Conservation (phyloP, 306 rosid genomes). For the Astragalus glycyphyllos region DNA sequence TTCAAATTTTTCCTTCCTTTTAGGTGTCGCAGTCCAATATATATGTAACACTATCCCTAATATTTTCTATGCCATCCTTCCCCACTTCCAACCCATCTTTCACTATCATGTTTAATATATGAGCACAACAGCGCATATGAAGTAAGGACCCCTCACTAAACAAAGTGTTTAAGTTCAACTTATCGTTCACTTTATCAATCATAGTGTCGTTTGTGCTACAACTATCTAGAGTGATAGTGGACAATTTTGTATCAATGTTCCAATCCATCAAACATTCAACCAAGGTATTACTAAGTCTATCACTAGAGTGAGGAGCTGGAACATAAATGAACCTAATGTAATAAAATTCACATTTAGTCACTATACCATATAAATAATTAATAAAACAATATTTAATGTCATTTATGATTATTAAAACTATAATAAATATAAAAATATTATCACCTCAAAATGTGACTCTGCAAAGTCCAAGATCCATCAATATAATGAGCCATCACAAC, state of each 20-base stretch:
- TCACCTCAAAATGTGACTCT: not conserved
- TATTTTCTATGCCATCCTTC: not conserved
- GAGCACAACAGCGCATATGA: not conserved
- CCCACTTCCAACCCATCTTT: not conserved
- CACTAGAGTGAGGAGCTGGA: too few relatives aligned
- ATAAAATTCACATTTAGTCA: too few relatives aligned
- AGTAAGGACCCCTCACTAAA: not conserved
- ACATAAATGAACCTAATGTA: too few relatives aligned
- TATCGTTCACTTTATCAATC: not conserved
- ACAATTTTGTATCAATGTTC: not conserved
- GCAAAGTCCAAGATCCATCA: not conserved
- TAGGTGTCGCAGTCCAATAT: not conserved
- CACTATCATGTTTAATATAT: not conserved
- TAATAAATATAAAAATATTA: too few relatives aligned
- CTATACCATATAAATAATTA: too few relatives aligned
- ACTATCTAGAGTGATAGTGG: not conserved
- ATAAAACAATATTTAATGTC: too few relatives aligned
- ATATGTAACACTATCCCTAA: not conserved
- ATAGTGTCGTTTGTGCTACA: not conserved
- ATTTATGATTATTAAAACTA: too few relatives aligned
- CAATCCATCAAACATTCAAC: not conserved
- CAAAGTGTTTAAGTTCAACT: not conserved
- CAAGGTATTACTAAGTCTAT: not conserved
- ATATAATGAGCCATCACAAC: not conserved
- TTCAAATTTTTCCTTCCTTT: too few relatives aligned